Evolutionary conservation across 1,284 basidiomycete genomes (phyloP).

Genomic region (Heterobasidion irregulare): DNA sequence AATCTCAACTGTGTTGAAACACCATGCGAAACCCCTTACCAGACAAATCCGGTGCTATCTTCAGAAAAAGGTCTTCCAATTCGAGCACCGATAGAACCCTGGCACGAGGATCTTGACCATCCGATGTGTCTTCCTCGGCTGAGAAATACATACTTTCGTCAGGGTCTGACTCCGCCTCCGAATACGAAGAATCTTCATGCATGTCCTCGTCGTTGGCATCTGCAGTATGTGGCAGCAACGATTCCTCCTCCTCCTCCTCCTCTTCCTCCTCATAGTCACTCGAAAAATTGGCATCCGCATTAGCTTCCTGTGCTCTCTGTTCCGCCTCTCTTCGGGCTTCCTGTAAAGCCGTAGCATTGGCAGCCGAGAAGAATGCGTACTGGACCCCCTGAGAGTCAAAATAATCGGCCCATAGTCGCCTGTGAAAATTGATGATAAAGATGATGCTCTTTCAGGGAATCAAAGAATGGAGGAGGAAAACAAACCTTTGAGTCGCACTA

Average conservation of each 20-base stretch:
- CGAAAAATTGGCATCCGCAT: conserved; percentile 7
- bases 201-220: conserved; percentile 9
- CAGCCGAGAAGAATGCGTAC: conserved; percentile 96
- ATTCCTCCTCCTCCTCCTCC: conserved; percentile 15
- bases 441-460: not conserved
- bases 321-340: conserved; percentile 54
- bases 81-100: conserved; percentile 84
- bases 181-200: not conserved
- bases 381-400: conserved; percentile 78
- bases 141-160: conserved; percentile 21
- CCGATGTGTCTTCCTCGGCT: conserved; percentile 42
- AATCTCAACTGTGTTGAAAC: not conserved
- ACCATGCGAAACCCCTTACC: conserved; percentile 31
- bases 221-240: conserved; percentile 8
- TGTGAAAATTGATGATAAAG: conserved; percentile 17
- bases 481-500: conserved; percentile 79
- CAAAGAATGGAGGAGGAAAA: conserved; percentile 1
- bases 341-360: conserved; percentile 82
- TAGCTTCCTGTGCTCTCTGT: conserved; percentile 12
- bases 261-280: conserved; percentile 23
- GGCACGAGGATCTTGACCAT: conserved; percentile 58
- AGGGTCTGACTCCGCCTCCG: not conserved
- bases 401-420: conserved; percentile 85
- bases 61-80: conserved; percentile 81
- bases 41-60: conserved; percentile 69